Conservation (phyloP, 2,329 filamentous ascomycete genomes). For the Rasamsonia emersonii region DNA sequence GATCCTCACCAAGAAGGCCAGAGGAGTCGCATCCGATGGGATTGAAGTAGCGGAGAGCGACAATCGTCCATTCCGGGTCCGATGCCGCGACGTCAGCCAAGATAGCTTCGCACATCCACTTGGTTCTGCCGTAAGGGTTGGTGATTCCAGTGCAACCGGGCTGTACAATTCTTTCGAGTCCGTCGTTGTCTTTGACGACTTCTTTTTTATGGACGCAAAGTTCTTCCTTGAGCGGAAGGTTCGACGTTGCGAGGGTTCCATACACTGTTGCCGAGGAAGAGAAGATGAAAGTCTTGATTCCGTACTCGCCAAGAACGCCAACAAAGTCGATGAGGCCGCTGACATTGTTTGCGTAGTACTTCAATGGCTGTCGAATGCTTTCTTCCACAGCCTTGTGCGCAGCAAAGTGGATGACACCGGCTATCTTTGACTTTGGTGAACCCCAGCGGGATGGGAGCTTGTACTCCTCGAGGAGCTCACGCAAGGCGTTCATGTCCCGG, state of each 20-base stretch:
- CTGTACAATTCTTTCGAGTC: slow-evolving; percentile 33
- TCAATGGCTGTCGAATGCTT: slow-evolving; percentile 51
- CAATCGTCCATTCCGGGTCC: slow-evolving; percentile 55
- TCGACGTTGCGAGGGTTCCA: slow-evolving; percentile 45
- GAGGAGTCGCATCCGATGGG: slow-evolving; percentile 58
- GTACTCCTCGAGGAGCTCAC: slow-evolving; percentile 36
- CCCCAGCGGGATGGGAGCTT: slow-evolving; percentile 23
- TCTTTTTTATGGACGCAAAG: slow-evolving; percentile 47
- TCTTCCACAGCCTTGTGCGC: slow-evolving; percentile 60
- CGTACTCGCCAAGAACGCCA: slow-evolving; percentile 47
- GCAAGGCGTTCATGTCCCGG: slow-evolving; percentile 35
- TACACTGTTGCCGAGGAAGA: slow-evolving; percentile 62
- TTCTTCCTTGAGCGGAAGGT: slow-evolving; percentile 47
- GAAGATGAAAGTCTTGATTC: slow-evolving; percentile 59
- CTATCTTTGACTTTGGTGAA: slow-evolving; percentile 42
- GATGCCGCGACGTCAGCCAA: slow-evolving; percentile 53
- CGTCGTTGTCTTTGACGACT: slow-evolving; percentile 35
- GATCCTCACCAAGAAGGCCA: slow-evolving; percentile 56
- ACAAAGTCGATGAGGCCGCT: slow-evolving; percentile 55
- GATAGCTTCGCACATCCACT: slow-evolving; percentile 61
- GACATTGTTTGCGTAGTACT: slow-evolving; percentile 62
- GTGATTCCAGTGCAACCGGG: slow-evolving; percentile 51
- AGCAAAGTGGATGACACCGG: slow-evolving; percentile 61
- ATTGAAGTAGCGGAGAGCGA: slow-evolving; percentile 59
- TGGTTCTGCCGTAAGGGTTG: slow-evolving; percentile 58